These are phyloP conservation scores for Lactifluus piperatus DNA, from an alignment of 768 basidiomycete genomes.

Conservation along the genomic window DNA sequence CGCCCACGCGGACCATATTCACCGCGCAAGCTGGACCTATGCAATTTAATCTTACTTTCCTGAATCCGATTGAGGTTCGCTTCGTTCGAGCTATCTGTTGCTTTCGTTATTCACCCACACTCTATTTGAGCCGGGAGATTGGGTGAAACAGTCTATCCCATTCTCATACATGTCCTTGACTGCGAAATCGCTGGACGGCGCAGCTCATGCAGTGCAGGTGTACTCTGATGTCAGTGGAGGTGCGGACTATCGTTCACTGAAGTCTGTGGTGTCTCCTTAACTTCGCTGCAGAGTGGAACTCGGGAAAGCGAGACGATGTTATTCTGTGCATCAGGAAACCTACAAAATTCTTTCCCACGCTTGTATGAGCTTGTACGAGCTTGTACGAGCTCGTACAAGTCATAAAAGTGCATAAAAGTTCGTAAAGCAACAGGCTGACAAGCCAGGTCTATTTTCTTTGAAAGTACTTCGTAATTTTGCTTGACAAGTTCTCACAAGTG, in stretches of 20 bases:
- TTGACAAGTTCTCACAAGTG: no score
- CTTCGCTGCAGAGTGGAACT: constrained; percentile 21
- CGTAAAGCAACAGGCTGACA: no score
- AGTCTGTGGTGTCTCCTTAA: background rate
- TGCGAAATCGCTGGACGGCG: constrained; percentile 27
- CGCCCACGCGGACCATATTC: constrained; percentile 31
- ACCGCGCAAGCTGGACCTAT: constrained; percentile 29
- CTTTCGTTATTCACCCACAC: background rate
- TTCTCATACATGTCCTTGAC: constrained; percentile 32
- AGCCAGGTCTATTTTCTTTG: no score
- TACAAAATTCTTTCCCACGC: no score
- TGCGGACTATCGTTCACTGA: constrained; percentile 7
- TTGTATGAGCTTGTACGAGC: no score
- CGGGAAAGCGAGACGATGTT: constrained; percentile 9
- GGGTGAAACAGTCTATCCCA: constrained; percentile 33
- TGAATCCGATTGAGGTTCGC: constrained; percentile 33
- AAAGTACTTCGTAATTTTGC: no score
- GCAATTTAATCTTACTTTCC: constrained; percentile 30
- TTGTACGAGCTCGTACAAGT: no score
- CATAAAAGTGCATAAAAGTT: no score
- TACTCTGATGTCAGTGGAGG: constrained; percentile 35
- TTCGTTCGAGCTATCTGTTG: no score
- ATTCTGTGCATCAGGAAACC: no score
- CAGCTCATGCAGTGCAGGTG: constrained; percentile 29
- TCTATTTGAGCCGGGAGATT: constrained; percentile 27